Evolutionary conservation across 129 eudicot species (phyloP), one percentile per base, ranked within the genome.

Genomic region (Tanacetum coccineum): DNA sequence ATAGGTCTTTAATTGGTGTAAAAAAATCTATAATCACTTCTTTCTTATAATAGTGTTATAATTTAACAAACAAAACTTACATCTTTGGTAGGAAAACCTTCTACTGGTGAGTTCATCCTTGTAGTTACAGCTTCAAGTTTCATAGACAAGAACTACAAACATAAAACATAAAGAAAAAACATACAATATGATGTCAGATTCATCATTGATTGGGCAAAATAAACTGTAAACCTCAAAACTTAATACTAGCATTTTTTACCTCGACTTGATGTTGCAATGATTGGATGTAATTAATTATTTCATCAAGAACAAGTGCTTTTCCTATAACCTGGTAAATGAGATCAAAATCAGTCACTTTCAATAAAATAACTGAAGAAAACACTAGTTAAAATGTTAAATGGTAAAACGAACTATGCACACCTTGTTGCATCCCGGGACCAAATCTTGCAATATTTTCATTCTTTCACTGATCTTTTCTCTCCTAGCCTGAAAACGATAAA

Each of bases 401-500:
- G 57, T 6, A 2, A 13, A 30, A 7, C 0, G 39, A 57, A 8
- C 14, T 49, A 32, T 15, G 46, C 74, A 14, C 22, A 88, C 98
- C 96, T 92, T 92, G 77, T 92, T 92, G 77, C 98, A 92, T 78
- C 98, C 98, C 2, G 98, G 98, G 40, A 92, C 98, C 83, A 92
- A 78, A 71, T 92, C 96, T 84, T 92, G 98, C 66, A 91, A 68
- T 64, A 83, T 81, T 79, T 86, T 88, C 98, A 91, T 91, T 84
- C 98, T 85, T 84, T 91, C 91, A 4, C 90, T 85, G 45, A 92
- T 85, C 81, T 83, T 91, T 78, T 91, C 94, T 70, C 91, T 80
- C 70, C 98, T 87, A 46, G 90, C 98, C 94, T 88, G 71, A 57
- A 17, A 70, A 67, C 58, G 36, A 12, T 6, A 48, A 13, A 10